Percentiles rank a stretch among this genome's conserved stretches.
phyloP scores from a whole-genome alignment of 1,284 basidiomycete genomes.

The Coniophora puteana region DNA sequence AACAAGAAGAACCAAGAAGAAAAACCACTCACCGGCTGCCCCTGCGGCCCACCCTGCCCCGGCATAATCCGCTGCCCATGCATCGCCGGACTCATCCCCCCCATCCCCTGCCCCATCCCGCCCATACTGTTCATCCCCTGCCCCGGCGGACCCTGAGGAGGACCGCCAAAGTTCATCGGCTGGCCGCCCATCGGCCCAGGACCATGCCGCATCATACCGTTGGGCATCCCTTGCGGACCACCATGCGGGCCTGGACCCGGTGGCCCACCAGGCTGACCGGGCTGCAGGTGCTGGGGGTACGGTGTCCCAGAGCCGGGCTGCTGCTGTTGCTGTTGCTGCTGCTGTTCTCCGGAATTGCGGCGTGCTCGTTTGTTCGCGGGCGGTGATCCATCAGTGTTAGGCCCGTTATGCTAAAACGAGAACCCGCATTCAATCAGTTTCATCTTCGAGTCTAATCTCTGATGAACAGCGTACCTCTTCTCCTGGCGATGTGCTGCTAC shows the following conservation, averaged over 20 bases:
- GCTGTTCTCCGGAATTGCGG: constrained; percentile 45
- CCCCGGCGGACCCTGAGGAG: constrained; percentile 25
- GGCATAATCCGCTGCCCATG: constrained; percentile 18
- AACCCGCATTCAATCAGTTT: constrained; percentile 3
- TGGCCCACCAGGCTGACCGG: constrained; percentile 24
- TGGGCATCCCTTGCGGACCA: constrained; percentile 24
- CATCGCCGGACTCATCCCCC: constrained; percentile 26
- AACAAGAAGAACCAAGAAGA: not conserved
- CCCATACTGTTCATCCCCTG: constrained; percentile 28
- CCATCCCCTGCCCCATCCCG: constrained; percentile 29
- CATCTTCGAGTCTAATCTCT: constrained; percentile 2
- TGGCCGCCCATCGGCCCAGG: constrained; percentile 27
- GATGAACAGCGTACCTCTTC: constrained; percentile 49
- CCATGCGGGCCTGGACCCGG: too few relatives aligned
- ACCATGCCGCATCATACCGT: constrained; percentile 27
- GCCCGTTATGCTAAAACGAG: constrained; percentile 39
- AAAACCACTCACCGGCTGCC: constrained; percentile 29
- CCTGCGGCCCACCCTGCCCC: constrained; percentile 29
- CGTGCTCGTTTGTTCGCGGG: constrained; percentile 59
- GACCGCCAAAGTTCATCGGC: constrained; percentile 31
- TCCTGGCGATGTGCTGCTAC: constrained; percentile 65
- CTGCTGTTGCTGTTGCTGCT: constrained; percentile 29
- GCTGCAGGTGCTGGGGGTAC: constrained; percentile 28
- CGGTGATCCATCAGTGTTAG: constrained; percentile 57
- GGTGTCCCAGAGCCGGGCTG: constrained; percentile 21